These are phyloP conservation scores for Cryptosporidium meleagridis DNA, from an alignment of 169 alveolate genomes.

Conservation along the genomic window DNA sequence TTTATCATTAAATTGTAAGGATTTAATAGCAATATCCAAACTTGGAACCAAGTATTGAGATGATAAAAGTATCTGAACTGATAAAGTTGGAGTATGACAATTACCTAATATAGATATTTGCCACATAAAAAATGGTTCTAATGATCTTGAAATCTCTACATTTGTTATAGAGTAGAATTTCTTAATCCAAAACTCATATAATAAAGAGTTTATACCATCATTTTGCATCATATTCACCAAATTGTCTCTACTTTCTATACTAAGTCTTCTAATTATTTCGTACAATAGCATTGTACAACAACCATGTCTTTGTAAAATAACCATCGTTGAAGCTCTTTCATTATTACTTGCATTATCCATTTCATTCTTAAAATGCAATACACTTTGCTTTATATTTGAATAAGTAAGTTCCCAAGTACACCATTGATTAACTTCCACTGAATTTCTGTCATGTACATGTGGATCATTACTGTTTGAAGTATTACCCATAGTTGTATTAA, in stretches of 20 bases:
- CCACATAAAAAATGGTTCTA: slow-evolving; percentile 69
- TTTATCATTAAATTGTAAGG: slow-evolving; percentile 52
- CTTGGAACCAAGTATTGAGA: slow-evolving; percentile 19
- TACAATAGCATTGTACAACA: slow-evolving; percentile 27
- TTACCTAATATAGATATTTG: slow-evolving; percentile 43
- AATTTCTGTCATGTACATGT: neutral
- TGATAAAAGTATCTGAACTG: slow-evolving; percentile 25
- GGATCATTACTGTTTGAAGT: neutral
- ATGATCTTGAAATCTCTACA: slow-evolving; percentile 45
- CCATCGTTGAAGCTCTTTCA: neutral
- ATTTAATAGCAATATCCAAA: slow-evolving; percentile 20
- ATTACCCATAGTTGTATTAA: no score
- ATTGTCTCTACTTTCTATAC: slow-evolving; percentile 10
- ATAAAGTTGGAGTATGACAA: neutral
- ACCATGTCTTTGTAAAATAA: slow-evolving; percentile 59
- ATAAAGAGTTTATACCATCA: slow-evolving; percentile 20
- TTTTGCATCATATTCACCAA: slow-evolving; percentile 59
- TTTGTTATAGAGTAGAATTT: slow-evolving; percentile 29
- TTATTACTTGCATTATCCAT: neutral
- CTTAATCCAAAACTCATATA: slow-evolving; percentile 67
- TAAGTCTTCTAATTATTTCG: slow-evolving; percentile 13
- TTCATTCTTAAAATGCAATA: slow-evolving; percentile 3
- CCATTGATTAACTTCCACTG: slow-evolving; percentile 23
- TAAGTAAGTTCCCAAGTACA: slow-evolving; percentile 60
- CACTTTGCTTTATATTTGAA: slow-evolving; percentile 15